A percentile compares a stretch with the other conserved stretches of the same genome.
Evolutionary conservation across 208 protist species (phyloP).

Genomic region (Phytomonas francai): DNA sequence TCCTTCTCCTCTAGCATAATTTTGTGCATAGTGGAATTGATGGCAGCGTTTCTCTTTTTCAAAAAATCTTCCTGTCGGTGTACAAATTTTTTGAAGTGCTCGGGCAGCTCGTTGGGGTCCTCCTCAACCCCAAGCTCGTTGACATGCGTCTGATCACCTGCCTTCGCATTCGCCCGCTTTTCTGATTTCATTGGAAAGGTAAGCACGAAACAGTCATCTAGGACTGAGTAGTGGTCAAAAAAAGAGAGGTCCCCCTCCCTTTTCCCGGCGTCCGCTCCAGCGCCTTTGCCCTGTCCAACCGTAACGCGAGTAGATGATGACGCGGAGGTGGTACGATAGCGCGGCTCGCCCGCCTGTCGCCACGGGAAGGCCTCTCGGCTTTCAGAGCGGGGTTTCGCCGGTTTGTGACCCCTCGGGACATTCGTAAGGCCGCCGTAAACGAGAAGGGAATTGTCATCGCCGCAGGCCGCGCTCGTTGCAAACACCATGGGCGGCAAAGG

Average conservation of each 20-base stretch:
- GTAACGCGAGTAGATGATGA: no score
- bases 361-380: not conserved
- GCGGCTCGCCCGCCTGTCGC: no score
- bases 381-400: not conserved
- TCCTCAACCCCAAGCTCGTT: conserved; percentile 59
- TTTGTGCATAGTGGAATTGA: conserved; percentile 33
- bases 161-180: conserved; percentile 1
- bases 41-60: conserved; percentile 55
- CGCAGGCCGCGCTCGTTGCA: conserved; percentile 45
- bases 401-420: not conserved
- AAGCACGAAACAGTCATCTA: conserved; percentile 59
- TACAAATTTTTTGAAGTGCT: conserved; percentile 77
- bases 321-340: no score
- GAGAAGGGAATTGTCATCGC: conserved; percentile 68
- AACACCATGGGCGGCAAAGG: conserved; percentile 62
- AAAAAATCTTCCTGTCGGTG: conserved; percentile 83
- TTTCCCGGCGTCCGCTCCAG: conserved; percentile 7
- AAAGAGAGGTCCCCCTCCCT: conserved; percentile 11
- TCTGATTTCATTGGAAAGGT: conserved; percentile 50
- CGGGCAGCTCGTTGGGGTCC: conserved; percentile 58
- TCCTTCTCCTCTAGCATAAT: conserved; percentile 67
- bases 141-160: conserved; percentile 26
- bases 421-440: conserved; percentile 64
- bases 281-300: no score
- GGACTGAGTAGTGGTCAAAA: conserved; percentile 20